Base-by-base conservation (phyloP, 176 grass and related monocot genomes). In the Stipa capillata region DNA sequence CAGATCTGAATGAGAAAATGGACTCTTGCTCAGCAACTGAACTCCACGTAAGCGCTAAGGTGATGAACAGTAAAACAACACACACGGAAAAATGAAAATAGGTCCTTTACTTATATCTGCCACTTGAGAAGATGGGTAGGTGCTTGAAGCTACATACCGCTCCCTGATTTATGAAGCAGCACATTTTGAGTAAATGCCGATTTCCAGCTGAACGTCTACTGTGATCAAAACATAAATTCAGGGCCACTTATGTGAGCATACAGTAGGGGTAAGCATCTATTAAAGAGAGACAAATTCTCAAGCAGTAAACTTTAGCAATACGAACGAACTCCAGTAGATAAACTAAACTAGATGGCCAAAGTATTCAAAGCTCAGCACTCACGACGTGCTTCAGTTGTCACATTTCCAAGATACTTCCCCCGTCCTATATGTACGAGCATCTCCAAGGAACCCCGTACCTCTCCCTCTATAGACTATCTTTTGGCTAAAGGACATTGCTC, bases 171-270 rank as follows among this genome's bases (percentile, higher is more conserved):
- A 85, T 67, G n/a, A 45, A 23, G 24, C 37, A 89, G 35, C 18
- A 74, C 50, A 69, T 85, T 76, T 35, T 82, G 87, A 47, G 70
- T 84, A 76, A 89, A 85, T 48, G 76, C 87, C n/a, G n/a, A 77
- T 50, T 80, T 43, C 82, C 56, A 77, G 77, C 50, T 41, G 82
- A 69, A 76, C 69, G 63, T 6, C 70, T 66, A 66, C 76, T 80
- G 67, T 54, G 52, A 69, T 57, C 37, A 23, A 58, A 77, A 42
- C 31, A 65, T 85, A 34, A 69, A 37, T 69, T 74, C 72, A 44
- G 49, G 55, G 70, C 7, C 5, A 33, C 28, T 36, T 15, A 21
- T n/a, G 58, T 59, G 16, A 27, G 34, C 45, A 83, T 2, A 64
- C 24, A 13, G 9, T n/a, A 64, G 29, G 2, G 7, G 54, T 3